Conservation (phyloP, 441 rosid genomes). For the Kokia cookei region DNA sequence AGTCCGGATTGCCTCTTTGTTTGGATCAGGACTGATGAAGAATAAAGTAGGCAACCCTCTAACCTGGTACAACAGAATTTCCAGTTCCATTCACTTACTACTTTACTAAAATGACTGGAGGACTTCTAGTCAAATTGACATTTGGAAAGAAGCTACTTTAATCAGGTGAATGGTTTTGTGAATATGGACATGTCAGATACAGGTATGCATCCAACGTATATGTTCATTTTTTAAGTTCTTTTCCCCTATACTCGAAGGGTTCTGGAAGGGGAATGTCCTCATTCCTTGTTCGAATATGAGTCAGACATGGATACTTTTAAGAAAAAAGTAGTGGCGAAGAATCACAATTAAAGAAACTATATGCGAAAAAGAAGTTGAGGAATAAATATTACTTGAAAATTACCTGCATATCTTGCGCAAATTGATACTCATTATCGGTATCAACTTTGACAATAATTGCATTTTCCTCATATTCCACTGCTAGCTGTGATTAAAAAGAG, state of each 20-base stretch:
- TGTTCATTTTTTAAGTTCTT: background rate
- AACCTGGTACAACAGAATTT: slow-evolving; percentile 39
- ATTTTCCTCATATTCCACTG: slow-evolving; percentile 77
- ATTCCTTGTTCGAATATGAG: background rate
- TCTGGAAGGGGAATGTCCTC: background rate
- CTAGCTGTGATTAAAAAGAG: slow-evolving; percentile 46
- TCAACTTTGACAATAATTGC: slow-evolving; percentile 83
- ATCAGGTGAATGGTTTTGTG: background rate
- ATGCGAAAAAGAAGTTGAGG: background rate
- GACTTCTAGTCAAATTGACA: background rate
- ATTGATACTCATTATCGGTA: slow-evolving; percentile 79
- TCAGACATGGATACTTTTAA: background rate
- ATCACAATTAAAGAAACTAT: background rate
- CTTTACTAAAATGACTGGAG: background rate
- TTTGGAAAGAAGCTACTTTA: background rate
- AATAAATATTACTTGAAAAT: background rate
- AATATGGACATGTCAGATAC: background rate
- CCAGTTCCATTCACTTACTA: background rate
- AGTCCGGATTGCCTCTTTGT: slow-evolving; percentile 76
- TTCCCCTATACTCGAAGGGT: background rate
- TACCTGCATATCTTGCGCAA: slow-evolving; percentile 92
- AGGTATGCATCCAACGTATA: background rate
- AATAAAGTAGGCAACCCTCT: slow-evolving; percentile 79
- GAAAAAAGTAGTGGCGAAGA: background rate
- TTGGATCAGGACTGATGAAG: slow-evolving; percentile 83